These are phyloP conservation scores for Botrytis porri DNA, from an alignment of 2,329 filamentous ascomycete species.

Conservation along the genomic window DNA sequence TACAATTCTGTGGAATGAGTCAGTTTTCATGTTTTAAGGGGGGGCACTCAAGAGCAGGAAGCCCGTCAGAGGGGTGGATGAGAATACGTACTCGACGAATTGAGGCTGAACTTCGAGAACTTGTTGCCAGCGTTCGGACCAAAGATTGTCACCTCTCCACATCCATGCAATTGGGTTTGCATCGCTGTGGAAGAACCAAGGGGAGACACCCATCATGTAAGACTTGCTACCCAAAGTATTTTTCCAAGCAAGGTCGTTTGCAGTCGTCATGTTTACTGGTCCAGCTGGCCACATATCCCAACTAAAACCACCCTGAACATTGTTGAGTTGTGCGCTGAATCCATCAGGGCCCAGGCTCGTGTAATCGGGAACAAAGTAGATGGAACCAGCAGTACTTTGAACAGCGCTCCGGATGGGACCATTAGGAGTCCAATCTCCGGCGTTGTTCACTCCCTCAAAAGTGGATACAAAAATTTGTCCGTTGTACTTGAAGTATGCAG, in stretches of 20 bases:
- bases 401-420: slow-evolving; percentile 40
- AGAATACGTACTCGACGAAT: slow-evolving; percentile 43
- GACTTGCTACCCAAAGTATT: slow-evolving; percentile 39
- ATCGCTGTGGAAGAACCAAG: slow-evolving; percentile 60
- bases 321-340: slow-evolving; percentile 32
- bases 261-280: slow-evolving; percentile 39
- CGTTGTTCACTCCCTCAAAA: slow-evolving; percentile 47
- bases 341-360: slow-evolving; percentile 40
- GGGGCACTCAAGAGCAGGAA: slow-evolving; percentile 20
- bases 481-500: slow-evolving; percentile 42
- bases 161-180: slow-evolving; percentile 60
- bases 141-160: slow-evolving; percentile 59
- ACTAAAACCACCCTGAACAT: slow-evolving; percentile 42
- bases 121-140: slow-evolving; percentile 57
- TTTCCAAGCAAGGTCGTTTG: slow-evolving; percentile 43
- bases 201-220: slow-evolving; percentile 55
- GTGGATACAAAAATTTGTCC: slow-evolving; percentile 48
- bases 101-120: slow-evolving; percentile 46
- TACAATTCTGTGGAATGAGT: slow-evolving; percentile 37
- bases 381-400: slow-evolving; percentile 28
- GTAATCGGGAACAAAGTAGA: slow-evolving; percentile 49
- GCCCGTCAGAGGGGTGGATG: slow-evolving; percentile 18
- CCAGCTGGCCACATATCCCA: slow-evolving; percentile 46
- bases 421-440: slow-evolving; percentile 42
- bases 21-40: slow-evolving; percentile 25